Evolutionary conservation across 352 stramenopile species (phyloP).

Genomic region (Phytophthora cactorum): DNA sequence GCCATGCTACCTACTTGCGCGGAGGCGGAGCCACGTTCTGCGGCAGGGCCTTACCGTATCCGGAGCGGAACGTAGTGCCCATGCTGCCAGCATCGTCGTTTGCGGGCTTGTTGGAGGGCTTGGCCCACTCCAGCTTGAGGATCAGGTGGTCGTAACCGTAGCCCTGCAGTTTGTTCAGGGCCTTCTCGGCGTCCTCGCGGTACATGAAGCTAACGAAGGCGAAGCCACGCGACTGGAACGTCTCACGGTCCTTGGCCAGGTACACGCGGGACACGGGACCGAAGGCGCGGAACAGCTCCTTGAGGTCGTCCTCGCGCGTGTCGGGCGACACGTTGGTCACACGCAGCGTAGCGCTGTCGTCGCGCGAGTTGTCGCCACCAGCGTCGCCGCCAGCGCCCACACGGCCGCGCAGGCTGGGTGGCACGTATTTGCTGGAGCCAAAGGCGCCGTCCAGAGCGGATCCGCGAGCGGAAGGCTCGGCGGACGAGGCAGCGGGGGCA

Average conservation of each 20-base stretch:
- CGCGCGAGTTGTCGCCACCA: conserved; percentile 39
- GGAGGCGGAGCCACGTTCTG: conserved; percentile 82
- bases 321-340: conserved; percentile 99
- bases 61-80: conserved; percentile 88
- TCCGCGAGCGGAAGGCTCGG: conserved; percentile 42
- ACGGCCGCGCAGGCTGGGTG: conserved; percentile 79
- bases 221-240: conserved; percentile 97
- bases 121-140: conserved; percentile 99
- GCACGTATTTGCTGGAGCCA: conserved; percentile 88
- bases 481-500: conserved; percentile 23
- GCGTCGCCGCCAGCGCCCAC: conserved; percentile 40
- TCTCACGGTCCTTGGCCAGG: conserved; percentile 98
- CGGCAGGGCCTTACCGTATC: conserved; percentile 88
- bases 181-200: conserved; percentile 95
- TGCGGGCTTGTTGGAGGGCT: conserved; percentile 92
- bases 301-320: conserved; percentile 97
- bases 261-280: conserved; percentile 97
- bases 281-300: conserved; percentile 98
- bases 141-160: conserved; percentile 99
- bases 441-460: conserved; percentile 77
- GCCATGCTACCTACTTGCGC: conserved; percentile 65
- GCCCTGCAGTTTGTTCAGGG: conserved; percentile 97
- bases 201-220: conserved; percentile 99
- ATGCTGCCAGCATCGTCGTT: conserved; percentile 79
- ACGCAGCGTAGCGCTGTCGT: conserved; percentile 94